These are phyloP conservation scores for Cnidoscolus chayamansa DNA, from an alignment of 441 rosid species.

Conservation along the genomic window DNA sequence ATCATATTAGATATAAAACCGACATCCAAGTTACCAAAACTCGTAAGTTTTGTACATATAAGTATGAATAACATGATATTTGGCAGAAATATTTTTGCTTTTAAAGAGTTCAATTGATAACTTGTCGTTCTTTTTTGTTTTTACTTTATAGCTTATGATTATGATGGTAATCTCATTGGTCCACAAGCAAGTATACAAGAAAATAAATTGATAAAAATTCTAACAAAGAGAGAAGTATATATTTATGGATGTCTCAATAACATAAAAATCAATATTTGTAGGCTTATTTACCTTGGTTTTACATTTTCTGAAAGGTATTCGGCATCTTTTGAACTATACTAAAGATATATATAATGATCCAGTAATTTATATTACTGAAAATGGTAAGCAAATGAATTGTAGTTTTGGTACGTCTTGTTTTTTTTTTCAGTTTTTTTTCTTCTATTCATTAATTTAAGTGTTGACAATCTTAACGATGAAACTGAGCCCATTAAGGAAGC, in stretches of 20 bases:
- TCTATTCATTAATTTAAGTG: not conserved
- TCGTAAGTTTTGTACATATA: not conserved
- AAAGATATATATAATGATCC: not conserved
- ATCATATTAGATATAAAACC: not conserved
- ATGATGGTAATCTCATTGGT: not conserved
- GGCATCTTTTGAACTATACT: not conserved
- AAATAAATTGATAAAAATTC: too few species aligned
- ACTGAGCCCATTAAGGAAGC: not conserved
- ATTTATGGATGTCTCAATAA: too few species aligned
- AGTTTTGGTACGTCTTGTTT: not conserved
- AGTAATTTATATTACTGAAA: not conserved
- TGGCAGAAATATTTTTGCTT: too few species aligned
- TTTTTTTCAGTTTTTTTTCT: too few species aligned
- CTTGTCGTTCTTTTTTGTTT: too few species aligned
- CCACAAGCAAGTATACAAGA: not conserved
- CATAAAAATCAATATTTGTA: not conserved
- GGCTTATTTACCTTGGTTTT: not conserved
- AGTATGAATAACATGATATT: too few species aligned
- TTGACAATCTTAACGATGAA: not conserved
- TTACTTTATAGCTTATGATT: not conserved
- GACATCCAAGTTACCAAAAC: not conserved
- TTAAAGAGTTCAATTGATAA: too few species aligned
- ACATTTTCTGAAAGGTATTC: not conserved
- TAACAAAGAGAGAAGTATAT: too few species aligned
- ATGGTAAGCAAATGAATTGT: not conserved